Evolutionary conservation across 768 basidiomycete genomes (phyloP).

Genomic region (Panaeolus cyanescens): DNA sequence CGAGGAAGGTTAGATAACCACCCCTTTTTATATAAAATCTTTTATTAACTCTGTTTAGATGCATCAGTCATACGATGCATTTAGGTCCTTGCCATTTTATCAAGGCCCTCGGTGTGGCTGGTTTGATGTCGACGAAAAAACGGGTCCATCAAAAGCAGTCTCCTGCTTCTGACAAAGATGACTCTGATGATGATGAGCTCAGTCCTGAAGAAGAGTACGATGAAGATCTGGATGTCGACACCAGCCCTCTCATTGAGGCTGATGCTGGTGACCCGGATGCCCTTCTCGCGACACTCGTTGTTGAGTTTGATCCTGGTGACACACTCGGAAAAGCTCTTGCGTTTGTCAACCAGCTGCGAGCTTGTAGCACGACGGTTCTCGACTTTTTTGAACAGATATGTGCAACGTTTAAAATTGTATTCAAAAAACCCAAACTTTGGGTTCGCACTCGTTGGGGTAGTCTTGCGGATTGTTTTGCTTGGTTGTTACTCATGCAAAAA

Average conservation of each 20-base stretch:
- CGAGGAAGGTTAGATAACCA: constrained; percentile 11
- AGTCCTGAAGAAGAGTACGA: constrained; percentile 12
- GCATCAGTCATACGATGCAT: constrained; percentile 18
- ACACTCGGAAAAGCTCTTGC: constrained; percentile 19
- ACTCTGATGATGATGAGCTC: constrained; percentile 7
- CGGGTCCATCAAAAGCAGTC: background rate
- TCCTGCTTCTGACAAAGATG: background rate
- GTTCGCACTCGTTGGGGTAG: constrained; percentile 18
- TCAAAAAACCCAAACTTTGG: constrained; percentile 14
- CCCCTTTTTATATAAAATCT: background rate
- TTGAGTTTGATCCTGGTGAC: constrained; percentile 17
- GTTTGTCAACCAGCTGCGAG: constrained; percentile 14
- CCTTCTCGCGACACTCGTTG: constrained; percentile 7
- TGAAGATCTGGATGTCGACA: constrained; percentile 15
- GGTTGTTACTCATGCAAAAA: constrained; percentile 9
- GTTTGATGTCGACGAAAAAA: background rate
- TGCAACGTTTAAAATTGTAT: background rate
- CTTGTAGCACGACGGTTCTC: constrained; percentile 5
- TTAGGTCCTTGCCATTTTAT: constrained; percentile 13
- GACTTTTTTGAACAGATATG: constrained; percentile 9
- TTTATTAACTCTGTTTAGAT: constrained; percentile 2
- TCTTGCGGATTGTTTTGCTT: constrained; percentile 13
- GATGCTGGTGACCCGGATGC: constrained; percentile 7
- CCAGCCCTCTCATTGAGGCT: constrained; percentile 11
- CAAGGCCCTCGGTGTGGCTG: constrained; percentile 7